These are phyloP conservation scores for Lepraria neglecta DNA, from an alignment of 495 filamentous ascomycete genomes.

Conservation along the genomic window DNA sequence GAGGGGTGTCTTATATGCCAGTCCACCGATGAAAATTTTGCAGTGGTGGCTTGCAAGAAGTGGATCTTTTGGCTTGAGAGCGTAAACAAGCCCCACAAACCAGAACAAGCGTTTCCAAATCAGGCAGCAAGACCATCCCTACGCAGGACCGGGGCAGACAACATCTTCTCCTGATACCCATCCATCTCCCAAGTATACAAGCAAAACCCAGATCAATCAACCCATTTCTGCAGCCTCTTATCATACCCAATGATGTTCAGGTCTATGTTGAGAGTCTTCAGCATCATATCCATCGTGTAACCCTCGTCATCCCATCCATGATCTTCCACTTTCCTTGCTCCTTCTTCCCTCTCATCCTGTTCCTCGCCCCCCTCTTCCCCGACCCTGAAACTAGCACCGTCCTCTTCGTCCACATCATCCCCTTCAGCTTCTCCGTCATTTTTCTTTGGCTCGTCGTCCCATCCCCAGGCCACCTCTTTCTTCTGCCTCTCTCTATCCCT, in stretches of 20 bases:
- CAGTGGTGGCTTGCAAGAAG: no score
- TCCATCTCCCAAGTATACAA: no score
- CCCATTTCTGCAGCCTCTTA: slow-evolving; percentile 48
- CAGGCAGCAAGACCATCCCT: no score
- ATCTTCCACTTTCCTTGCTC: slow-evolving; percentile 24
- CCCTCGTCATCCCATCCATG: slow-evolving; percentile 38
- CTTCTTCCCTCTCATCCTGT: slow-evolving; percentile 21
- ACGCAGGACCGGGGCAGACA: no score
- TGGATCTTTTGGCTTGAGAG: no score
- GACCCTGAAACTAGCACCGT: slow-evolving; percentile 2
- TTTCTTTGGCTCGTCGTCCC: slow-evolving; percentile 10
- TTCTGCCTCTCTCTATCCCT: slow-evolving; percentile 41
- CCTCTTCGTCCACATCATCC: slow-evolving; percentile 12
- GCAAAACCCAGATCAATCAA: slow-evolving; percentile 22
- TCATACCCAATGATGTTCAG: slow-evolving; percentile 59
- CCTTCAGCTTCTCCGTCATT: slow-evolving; percentile 14
- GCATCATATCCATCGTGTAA: slow-evolving; percentile 70
- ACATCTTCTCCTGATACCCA: no score
- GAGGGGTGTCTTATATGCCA: no score
- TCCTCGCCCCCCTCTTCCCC: slow-evolving; percentile 10
- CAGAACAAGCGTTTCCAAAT: no score
- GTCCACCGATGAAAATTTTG: no score
- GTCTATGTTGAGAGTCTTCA: slow-evolving; percentile 61
- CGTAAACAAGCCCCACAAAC: no score
- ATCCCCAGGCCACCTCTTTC: slow-evolving; percentile 31